phyloP scores from a whole-genome alignment of 2,329 filamentous ascomycete species.

The Monilinia aucupariae region DNA sequence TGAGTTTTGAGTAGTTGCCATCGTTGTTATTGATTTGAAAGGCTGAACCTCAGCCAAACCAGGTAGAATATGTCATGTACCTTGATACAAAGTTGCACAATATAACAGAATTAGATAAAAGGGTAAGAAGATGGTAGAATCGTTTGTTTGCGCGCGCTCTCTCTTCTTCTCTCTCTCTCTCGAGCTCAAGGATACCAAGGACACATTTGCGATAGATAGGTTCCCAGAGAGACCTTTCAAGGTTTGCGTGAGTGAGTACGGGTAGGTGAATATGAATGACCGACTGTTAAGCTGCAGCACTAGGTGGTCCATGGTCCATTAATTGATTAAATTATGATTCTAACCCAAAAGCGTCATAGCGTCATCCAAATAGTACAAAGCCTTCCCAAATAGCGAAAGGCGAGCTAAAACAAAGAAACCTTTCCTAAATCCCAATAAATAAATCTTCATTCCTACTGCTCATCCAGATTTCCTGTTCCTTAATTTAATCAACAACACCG shows the following conservation, averaged over 20 bases:
- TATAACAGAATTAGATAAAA: neutral
- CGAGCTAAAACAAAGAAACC: neutral
- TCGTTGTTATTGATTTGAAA: conserved; percentile 35
- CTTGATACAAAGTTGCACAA: neutral
- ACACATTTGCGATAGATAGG: conserved; percentile 12
- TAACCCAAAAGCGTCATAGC: neutral
- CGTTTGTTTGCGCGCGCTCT: neutral
- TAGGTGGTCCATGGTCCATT: too few relatives aligned
- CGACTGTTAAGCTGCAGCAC: too few relatives aligned
- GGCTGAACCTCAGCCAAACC: conserved; percentile 35
- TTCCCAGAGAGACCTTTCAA: too few relatives aligned
- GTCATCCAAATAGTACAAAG: neutral
- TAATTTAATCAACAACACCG: conserved; percentile 1
- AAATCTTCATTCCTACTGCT: neutral
- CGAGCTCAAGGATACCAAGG: too few relatives aligned
- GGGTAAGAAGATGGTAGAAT: neutral
- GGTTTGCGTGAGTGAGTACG: too few relatives aligned
- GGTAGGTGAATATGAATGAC: too few relatives aligned
- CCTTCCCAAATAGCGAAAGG: neutral
- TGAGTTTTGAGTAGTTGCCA: conserved; percentile 52
- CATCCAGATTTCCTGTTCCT: neutral
- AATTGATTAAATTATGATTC: neutral
- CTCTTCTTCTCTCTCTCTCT: neutral
- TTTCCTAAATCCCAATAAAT: neutral
- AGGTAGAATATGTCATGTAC: conserved; percentile 28